These are phyloP conservation scores for Malassezia vespertilionis DNA, from an alignment of 1,284 basidiomycete genomes.

Conservation along the genomic window DNA sequence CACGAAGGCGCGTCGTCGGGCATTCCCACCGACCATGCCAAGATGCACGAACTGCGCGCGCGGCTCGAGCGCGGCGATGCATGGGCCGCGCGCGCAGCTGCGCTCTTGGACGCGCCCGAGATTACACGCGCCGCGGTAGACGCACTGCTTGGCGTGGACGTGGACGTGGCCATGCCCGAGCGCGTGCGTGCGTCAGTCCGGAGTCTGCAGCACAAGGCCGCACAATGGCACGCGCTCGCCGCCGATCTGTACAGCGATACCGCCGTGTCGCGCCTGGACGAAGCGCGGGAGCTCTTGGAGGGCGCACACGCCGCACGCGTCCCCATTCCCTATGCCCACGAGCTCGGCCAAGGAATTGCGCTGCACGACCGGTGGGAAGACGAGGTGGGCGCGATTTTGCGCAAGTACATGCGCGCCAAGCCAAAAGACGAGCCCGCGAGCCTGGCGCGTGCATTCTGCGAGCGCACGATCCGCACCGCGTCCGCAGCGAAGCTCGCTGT, in stretches of 20 bases:
- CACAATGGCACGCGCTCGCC: conserved; percentile 8
- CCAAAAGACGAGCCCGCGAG: not conserved
- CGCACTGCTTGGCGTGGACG: conserved; percentile 8
- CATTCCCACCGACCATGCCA: conserved; percentile 49
- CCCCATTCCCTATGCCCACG: conserved; percentile 18
- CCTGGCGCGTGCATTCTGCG: conserved; percentile 20
- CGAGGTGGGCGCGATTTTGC: conserved; percentile 12
- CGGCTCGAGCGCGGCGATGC: conserved; percentile 21
- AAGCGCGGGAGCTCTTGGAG: conserved; percentile 24
- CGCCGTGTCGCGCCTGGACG: conserved; percentile 8
- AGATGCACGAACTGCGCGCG: conserved; percentile 20
- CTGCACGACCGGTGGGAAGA: conserved; percentile 29
- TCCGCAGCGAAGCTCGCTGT: not conserved
- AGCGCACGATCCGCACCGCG: conserved; percentile 16
- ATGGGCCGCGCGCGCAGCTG: conserved; percentile 19
- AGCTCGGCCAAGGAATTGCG: conserved; percentile 21
- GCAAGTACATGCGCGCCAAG: not conserved
- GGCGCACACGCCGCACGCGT: conserved; percentile 22
- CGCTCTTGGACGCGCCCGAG: conserved; percentile 2
- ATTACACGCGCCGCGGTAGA: conserved; percentile 5
- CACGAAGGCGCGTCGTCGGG: conserved; percentile 59
- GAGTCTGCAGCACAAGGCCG: conserved; percentile 13
- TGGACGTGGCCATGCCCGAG: not conserved
- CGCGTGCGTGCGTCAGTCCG: conserved; percentile 5
- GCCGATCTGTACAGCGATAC: conserved; percentile 6